These are phyloP conservation scores for Panellus pusillus DNA, from an alignment of 768 basidiomycete species.

Conservation along the genomic window DNA sequence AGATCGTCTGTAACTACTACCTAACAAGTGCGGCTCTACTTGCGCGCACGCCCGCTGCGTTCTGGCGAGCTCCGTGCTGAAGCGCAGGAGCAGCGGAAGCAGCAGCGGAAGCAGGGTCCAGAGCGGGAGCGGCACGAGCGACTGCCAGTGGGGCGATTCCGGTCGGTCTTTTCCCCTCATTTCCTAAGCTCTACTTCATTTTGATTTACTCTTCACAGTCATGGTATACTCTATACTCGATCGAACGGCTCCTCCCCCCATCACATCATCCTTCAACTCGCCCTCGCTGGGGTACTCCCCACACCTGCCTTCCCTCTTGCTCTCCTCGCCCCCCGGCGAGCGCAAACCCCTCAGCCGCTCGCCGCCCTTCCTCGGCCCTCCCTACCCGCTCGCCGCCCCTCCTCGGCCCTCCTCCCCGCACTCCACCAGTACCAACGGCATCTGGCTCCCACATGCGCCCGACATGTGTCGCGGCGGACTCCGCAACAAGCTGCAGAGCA, in stretches of 20 bases:
- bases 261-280: too few species aligned
- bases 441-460: slow-evolving; percentile 72
- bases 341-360: slow-evolving; percentile 5
- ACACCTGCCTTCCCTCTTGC: slow-evolving; percentile 55
- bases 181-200: slow-evolving; percentile 23
- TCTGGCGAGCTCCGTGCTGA: slow-evolving; percentile 87
- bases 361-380: too few species aligned
- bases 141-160: slow-evolving; percentile 85
- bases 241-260: slow-evolving; percentile 60
- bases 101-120: slow-evolving; percentile 53
- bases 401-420: slow-evolving; percentile 1
- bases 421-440: slow-evolving; percentile 46
- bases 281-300: too few species aligned
- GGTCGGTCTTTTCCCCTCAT: slow-evolving; percentile 45
- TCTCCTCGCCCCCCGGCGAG: slow-evolving; percentile 43
- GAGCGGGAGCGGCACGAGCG: slow-evolving; percentile 62
- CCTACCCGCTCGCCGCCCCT: too few species aligned
- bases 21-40: slow-evolving; percentile 91
- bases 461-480: slow-evolving; percentile 32
- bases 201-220: slow-evolving; percentile 30
- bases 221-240: slow-evolving; percentile 60
- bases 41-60: slow-evolving; percentile 78
- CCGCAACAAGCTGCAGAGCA: slow-evolving; percentile 20
- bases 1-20: slow-evolving; percentile 95
- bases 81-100: slow-evolving; percentile 68